These are phyloP conservation scores for Madurella mycetomatis DNA, from an alignment of 2,329 filamentous ascomycete genomes.

Conservation along the genomic window DNA sequence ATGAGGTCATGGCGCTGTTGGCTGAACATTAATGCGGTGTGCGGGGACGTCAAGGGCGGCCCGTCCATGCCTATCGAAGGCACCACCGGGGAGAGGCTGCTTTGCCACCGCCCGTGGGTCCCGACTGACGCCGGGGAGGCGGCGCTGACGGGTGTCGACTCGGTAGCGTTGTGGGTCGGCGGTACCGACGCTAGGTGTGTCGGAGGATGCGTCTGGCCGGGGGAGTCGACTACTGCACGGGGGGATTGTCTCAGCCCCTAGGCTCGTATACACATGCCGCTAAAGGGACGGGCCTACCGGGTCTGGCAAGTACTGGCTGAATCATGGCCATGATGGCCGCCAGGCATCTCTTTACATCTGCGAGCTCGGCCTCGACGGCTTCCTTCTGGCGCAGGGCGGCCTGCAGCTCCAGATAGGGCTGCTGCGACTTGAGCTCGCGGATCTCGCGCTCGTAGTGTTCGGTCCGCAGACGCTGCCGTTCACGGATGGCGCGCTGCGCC, in stretches of 20 bases:
- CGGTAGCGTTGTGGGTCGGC: slow-evolving; percentile 1
- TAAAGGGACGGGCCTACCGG: slow-evolving; percentile 18
- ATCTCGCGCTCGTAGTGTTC: slow-evolving; percentile 69
- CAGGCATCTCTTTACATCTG: slow-evolving; percentile 67
- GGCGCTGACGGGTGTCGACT: slow-evolving; percentile 15
- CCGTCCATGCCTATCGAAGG: slow-evolving; percentile 7
- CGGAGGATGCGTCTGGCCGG: slow-evolving; percentile 26
- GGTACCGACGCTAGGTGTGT: slow-evolving; percentile 22
- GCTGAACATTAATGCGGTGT: slow-evolving; percentile 32
- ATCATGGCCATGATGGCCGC: slow-evolving; percentile 60
- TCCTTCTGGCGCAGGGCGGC: slow-evolving; percentile 71
- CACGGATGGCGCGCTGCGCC: slow-evolving; percentile 78
- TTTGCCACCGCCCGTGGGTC: slow-evolving; percentile 18
- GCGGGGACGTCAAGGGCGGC: slow-evolving; percentile 24
- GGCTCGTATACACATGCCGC: not conserved
- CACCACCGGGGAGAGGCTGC: slow-evolving; percentile 15
- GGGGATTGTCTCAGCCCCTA: slow-evolving; percentile 5
- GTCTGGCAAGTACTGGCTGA: slow-evolving; percentile 49
- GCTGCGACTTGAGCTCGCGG: slow-evolving; percentile 69
- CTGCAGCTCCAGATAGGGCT: slow-evolving; percentile 81
- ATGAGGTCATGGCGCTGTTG: slow-evolving; percentile 48
- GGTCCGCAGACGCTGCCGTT: slow-evolving; percentile 77
- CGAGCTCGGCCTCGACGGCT: slow-evolving; percentile 71
- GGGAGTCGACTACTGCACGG: slow-evolving; percentile 23
- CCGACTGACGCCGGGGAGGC: slow-evolving; percentile 18